Base-by-base conservation (phyloP, 352 stramenopile species). In the Pythium utonaiense region DNA sequence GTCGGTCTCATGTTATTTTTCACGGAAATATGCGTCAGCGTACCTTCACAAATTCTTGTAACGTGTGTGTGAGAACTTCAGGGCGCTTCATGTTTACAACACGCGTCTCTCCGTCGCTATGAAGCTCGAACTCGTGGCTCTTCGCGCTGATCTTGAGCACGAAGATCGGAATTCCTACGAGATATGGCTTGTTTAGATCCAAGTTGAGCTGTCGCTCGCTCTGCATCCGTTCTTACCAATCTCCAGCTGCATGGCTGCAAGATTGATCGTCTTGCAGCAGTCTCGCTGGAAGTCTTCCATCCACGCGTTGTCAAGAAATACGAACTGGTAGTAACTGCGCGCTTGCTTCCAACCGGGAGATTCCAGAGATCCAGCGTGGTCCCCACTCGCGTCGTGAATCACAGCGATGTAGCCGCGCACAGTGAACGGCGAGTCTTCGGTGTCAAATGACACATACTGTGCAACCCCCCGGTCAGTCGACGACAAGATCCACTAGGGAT, bases 281-380 rank as follows among this genome's bases (percentile, higher is more conserved):
- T 71, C 6, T 33, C 75, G 60, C 8, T 89, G 75, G 28, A 80
- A 89, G n/a, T 78, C 69, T 27, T 71, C 64, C 31, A 85, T 65
- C 80, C 78, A 90, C 28, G 75, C 57, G 53, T 88, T 86, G 21
- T 77, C 69, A 36, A 91, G 69, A 53, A 85, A 93, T 0, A 72
- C 59, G 55, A 79, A 89, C 53, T 93, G 83, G 56, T 93, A 93
- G 61, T 86, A 90, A 21, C 66, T 64, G 49, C 70, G 76, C 14
- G 81, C 83, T 49, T 93, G 79, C 45, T 83, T 48, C 51, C 53
- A 70, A 9, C 52, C 55, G 3, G 49, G 47, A 72, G 54, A 89
- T 65, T 55, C 69, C 6, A 69, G 65, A 51, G 73, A 61, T 6
- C 47, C 59, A 13, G 71, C 54, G 21, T 62, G 48, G 51, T 80